phyloP scores from a whole-genome alignment of 2,329 filamentous ascomycete genomes.

The Balansia obtecta region DNA sequence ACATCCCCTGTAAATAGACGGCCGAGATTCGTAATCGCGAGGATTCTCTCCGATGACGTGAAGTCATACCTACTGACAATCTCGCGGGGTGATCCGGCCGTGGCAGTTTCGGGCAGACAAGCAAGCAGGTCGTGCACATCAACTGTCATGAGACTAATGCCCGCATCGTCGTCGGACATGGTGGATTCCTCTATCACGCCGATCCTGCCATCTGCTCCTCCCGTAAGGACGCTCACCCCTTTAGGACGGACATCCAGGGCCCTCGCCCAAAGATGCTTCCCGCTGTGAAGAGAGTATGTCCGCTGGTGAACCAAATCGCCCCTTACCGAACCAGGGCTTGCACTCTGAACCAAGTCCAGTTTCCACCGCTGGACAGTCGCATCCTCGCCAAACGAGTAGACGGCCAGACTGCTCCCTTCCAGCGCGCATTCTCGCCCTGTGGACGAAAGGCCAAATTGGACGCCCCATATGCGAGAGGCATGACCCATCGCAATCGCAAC shows the following conservation, averaged over 20 bases:
- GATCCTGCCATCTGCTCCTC: constrained; percentile 72
- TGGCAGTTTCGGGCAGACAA: constrained; percentile 7
- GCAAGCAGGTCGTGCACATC: constrained; percentile 22
- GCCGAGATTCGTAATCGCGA: constrained; percentile 49
- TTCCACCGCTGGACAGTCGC: constrained; percentile 63
- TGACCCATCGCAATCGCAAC: constrained; percentile 76
- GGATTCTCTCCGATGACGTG: constrained; percentile 35
- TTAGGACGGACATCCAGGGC: constrained; percentile 25
- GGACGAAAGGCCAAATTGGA: constrained; percentile 45
- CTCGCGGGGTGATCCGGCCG: constrained; percentile 11
- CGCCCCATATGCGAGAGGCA: constrained; percentile 77
- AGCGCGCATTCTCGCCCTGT: neutral
- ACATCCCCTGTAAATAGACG: constrained; percentile 38
- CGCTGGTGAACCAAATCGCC: constrained; percentile 36
- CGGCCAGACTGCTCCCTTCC: constrained; percentile 9
- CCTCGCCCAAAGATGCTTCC: constrained; percentile 85
- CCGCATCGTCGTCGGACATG: neutral
- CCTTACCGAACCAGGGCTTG: neutral
- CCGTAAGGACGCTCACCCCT: constrained; percentile 47
- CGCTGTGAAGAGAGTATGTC: constrained; percentile 55
- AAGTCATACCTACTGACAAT: constrained; percentile 53
- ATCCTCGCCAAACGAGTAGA: constrained; percentile 81
- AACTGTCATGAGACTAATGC: constrained; percentile 12
- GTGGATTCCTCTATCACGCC: constrained; percentile 28
- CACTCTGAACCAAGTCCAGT: neutral